These are phyloP conservation scores for Diaporthe vaccinii DNA, from an alignment of 2,329 filamentous ascomycete genomes.

Conservation along the genomic window DNA sequence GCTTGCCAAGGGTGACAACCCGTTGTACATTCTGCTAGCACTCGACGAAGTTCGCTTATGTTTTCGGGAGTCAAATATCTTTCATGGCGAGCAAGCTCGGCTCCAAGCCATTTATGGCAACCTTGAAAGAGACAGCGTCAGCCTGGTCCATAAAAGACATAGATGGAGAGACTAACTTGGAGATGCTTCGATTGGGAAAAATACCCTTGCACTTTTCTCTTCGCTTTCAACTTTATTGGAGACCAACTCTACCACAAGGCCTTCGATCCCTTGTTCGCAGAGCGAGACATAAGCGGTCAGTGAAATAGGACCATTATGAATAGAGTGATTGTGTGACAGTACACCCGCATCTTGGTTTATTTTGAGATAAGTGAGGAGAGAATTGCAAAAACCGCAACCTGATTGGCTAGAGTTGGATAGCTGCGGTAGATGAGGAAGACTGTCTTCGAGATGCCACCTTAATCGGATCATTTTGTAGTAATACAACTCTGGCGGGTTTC, in stretches of 20 bases:
- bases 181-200: background rate
- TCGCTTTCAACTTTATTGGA: too few species aligned
- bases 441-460: background rate
- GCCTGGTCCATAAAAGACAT: background rate
- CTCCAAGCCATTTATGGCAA: background rate
- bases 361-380: background rate
- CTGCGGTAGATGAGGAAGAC: background rate
- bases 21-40: slow-evolving; percentile 1
- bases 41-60: background rate
- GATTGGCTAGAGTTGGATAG: background rate
- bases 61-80: background rate
- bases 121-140: background rate
- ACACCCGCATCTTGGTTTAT: background rate
- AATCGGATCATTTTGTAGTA: background rate
- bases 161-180: background rate
- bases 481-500: background rate
- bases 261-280: background rate
- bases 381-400: background rate
- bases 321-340: background rate
- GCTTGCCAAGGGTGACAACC: background rate
- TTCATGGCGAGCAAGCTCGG: background rate
- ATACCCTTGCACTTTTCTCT: background rate
- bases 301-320: background rate
- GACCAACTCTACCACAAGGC: background rate
- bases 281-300: background rate